A percentile compares a stretch with the other conserved stretches of the same genome.
These are phyloP conservation scores for Jamesozyma hellenica DNA, from an alignment of 805 yeast genomes.

Conservation along the genomic window DNA sequence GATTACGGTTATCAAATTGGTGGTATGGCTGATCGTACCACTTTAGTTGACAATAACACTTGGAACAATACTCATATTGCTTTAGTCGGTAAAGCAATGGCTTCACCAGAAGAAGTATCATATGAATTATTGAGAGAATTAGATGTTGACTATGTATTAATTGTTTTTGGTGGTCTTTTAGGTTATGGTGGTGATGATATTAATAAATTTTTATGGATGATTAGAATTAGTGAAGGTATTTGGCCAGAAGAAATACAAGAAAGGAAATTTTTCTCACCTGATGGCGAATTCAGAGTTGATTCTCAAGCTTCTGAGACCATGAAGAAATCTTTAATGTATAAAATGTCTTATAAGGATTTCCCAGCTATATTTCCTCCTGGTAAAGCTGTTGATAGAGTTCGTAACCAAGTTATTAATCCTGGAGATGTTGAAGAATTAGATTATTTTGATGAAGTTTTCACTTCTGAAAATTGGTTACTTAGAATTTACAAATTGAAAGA, in stretches of 20 bases:
- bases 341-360: constrained; percentile 84
- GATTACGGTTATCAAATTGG: constrained; percentile 99
- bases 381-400: constrained; percentile 73
- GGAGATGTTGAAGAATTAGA: constrained; percentile 46
- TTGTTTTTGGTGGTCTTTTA: constrained; percentile 86
- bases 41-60: constrained; percentile 95
- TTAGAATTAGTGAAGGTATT: constrained; percentile 94
- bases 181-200: constrained; percentile 96
- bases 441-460: constrained; percentile 86
- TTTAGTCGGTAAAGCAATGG: constrained; percentile 97
- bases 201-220: constrained; percentile 98
- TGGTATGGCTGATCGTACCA: constrained; percentile 99
- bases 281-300: constrained; percentile 86
- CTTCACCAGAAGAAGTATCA: constrained; percentile 76
- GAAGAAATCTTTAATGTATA: constrained; percentile 87
- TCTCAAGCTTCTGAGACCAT: constrained; percentile 70
- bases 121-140: constrained; percentile 81
- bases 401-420: constrained; percentile 64
- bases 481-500: constrained; percentile 89
- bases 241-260: constrained; percentile 99
- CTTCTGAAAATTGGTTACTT: constrained; percentile 94
- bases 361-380: constrained; percentile 52
- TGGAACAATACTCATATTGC: constrained; percentile 99
- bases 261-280: constrained; percentile 67
- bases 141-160: constrained; percentile 89